These are phyloP conservation scores for Gossypium trilobum DNA, from an alignment of 441 rosid genomes.

Conservation along the genomic window DNA sequence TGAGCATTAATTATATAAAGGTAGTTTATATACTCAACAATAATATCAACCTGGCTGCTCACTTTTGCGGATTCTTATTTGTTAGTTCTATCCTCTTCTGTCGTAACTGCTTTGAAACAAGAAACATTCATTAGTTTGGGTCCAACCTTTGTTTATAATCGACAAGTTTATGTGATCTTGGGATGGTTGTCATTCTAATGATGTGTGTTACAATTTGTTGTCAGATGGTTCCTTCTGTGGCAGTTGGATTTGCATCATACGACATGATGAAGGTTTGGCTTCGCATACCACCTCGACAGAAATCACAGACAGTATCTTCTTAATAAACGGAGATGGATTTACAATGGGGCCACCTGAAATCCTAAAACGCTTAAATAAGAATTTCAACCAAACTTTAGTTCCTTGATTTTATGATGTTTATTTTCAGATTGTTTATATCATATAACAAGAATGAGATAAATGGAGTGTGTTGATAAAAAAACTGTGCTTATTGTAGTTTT, in stretches of 20 bases:
- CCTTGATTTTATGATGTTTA: neutral
- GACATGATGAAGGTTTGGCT: constrained; percentile 90
- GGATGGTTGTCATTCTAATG: constrained; percentile 10
- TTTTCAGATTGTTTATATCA: neutral
- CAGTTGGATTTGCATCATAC: constrained; percentile 86
- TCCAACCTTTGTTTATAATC: neutral
- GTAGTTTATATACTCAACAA: constrained; percentile 23
- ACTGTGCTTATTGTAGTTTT: neutral
- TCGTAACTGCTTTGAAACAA: neutral
- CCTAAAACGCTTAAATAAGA: neutral
- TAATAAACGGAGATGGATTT: constrained; percentile 18
- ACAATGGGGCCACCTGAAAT: neutral
- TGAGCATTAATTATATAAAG: constrained; percentile 90
- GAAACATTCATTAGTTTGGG: neutral
- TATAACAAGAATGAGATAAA: neutral
- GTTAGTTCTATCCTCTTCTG: neutral
- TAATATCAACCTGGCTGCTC: neutral
- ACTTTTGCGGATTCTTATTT: neutral
- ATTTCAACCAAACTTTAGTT: neutral
- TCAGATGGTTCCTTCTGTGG: constrained; percentile 94
- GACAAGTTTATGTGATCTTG: neutral
- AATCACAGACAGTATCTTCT: constrained; percentile 29
- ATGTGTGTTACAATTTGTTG: constrained; percentile 5
- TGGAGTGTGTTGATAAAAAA: neutral
- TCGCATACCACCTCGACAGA: constrained; percentile 70